Percentiles rank a stretch among this genome's conserved stretches.
Evolutionary conservation across 2,329 filamentous ascomycete species (phyloP).

Genomic region (Curvularia hawaiiensis): DNA sequence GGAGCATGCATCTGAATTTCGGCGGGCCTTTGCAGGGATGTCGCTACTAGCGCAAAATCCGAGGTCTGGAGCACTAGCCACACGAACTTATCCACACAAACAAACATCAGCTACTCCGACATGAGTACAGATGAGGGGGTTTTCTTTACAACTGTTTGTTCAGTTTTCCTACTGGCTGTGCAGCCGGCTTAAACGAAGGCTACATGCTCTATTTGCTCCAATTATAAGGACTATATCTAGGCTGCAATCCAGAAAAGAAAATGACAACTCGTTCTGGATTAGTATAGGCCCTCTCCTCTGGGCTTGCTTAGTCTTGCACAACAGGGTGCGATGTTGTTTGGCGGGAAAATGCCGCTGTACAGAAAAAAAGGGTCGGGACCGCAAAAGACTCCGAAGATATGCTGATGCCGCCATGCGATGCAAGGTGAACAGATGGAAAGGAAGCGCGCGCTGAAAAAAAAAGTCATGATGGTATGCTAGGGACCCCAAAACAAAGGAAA

Average conservation of each 20-base stretch:
- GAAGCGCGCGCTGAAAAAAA: background rate
- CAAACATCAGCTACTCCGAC: conserved; percentile 9
- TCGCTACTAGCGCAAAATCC: conserved; percentile 11
- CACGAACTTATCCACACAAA: conserved; percentile 1
- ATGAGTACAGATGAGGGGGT: background rate
- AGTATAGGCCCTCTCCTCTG: background rate
- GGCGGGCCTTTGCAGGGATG: conserved; percentile 24
- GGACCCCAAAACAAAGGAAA: conserved; percentile 1
- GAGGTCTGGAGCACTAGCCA: background rate
- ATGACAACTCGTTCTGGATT: conserved; percentile 1
- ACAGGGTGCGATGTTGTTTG: conserved; percentile 2
- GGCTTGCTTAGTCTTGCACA: background rate
- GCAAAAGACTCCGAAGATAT: conserved; percentile 9
- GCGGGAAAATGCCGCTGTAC: conserved; percentile 5
- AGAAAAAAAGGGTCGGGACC: background rate
- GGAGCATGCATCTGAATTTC: conserved; percentile 16
- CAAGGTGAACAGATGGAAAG: background rate
- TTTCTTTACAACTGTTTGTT: background rate
- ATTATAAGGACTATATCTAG: conserved; percentile 11
- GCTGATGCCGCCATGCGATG: conserved; percentile 12
- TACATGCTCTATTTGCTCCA: background rate
- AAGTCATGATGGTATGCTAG: conserved; percentile 3
- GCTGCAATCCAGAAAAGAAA: conserved; percentile 8
- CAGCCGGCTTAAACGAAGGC: background rate
- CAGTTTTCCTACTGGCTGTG: background rate